Conservation (phyloP, 2,329 filamentous ascomycete genomes). For the Fusarium algeriense region DNA sequence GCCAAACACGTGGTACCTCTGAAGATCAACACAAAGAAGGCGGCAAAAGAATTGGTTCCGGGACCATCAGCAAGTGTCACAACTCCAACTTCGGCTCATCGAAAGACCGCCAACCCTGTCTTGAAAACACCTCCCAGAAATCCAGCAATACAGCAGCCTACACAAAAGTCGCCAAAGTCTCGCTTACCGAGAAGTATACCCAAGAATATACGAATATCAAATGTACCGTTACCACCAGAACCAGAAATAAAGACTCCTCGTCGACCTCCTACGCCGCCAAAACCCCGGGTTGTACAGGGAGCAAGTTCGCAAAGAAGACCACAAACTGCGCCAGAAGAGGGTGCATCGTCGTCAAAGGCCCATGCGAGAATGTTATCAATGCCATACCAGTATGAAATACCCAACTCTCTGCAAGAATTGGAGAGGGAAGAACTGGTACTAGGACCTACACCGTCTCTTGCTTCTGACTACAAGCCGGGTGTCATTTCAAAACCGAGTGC, state of each 20-base stretch:
- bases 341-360: neutral
- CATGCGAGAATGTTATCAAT: conserved; percentile 18
- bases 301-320: conserved; percentile 10
- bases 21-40: neutral
- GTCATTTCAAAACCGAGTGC: conserved; percentile 7
- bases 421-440: conserved; percentile 12
- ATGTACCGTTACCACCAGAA: conserved; percentile 33
- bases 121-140: conserved; percentile 5
- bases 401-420: conserved; percentile 8
- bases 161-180: conserved; percentile 21
- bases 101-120: neutral
- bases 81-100: conserved; percentile 10
- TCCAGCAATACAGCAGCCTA: neutral
- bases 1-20: neutral
- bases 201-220: conserved; percentile 13
- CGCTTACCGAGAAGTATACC: conserved; percentile 17
- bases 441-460: conserved; percentile 22
- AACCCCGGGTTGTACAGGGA: conserved; percentile 17
- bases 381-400: conserved; percentile 10
- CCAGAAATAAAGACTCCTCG: conserved; percentile 16
- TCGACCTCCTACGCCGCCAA: conserved; percentile 37
- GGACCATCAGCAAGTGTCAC: neutral
- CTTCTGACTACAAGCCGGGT: conserved; percentile 13
- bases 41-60: neutral
- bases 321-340: conserved; percentile 22